These are phyloP conservation scores for Neurospora sp. DNA, from an alignment of 495 filamentous ascomycete species.

Conservation along the genomic window DNA sequence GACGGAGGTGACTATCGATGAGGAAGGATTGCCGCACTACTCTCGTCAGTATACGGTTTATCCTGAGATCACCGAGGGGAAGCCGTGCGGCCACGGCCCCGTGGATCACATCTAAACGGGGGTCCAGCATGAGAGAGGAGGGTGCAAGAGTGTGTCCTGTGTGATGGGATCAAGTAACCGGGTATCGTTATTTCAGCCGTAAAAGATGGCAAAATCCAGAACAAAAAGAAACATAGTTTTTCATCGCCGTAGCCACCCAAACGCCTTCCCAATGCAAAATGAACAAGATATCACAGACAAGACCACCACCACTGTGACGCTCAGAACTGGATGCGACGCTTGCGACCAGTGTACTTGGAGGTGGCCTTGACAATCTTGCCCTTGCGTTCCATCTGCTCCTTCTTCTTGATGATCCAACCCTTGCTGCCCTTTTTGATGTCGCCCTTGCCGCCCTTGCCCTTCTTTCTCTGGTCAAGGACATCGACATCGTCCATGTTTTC, in stretches of 20 bases:
- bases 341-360: constrained; percentile 89
- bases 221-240: constrained; percentile 2
- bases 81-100: constrained; percentile 59
- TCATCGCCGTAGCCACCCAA: constrained; percentile 3
- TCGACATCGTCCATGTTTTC: constrained; percentile 81
- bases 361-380: constrained; percentile 86
- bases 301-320: not conserved
- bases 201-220: not conserved
- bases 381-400: constrained; percentile 88
- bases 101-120: constrained; percentile 61
- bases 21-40: constrained; percentile 22
- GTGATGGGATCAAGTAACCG: constrained; percentile 1
- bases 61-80: constrained; percentile 27
- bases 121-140: not conserved
- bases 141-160: not conserved
- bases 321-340: constrained; percentile 51
- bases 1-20: constrained; percentile 25
- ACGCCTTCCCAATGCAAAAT: constrained; percentile 9
- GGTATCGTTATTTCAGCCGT: constrained; percentile 14
- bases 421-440: constrained; percentile 68
- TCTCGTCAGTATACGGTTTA: constrained; percentile 22
- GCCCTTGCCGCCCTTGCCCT: constrained; percentile 39
- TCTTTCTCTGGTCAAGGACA: constrained; percentile 60
- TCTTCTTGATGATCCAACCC: constrained; percentile 87
- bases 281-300: not conserved